phyloP scores from a whole-genome alignment of 1,284 basidiomycete genomes.

The Meira miltonrushii region DNA sequence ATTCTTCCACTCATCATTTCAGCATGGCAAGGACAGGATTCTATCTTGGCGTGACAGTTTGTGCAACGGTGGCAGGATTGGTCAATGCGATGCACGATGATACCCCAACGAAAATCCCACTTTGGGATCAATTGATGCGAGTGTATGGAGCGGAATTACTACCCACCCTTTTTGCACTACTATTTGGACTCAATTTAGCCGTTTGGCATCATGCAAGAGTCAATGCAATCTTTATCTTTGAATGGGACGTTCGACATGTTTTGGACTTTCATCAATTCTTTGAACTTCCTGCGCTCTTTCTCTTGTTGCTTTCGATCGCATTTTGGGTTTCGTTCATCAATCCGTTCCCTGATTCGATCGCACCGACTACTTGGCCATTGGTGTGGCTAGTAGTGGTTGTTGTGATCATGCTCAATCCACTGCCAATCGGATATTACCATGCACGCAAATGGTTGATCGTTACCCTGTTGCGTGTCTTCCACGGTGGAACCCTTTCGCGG shows the following conservation, averaged over 20 bases:
- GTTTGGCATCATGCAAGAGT: slow-evolving; percentile 73
- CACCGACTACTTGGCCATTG: slow-evolving; percentile 65
- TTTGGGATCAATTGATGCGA: slow-evolving; percentile 70
- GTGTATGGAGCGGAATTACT: slow-evolving; percentile 67
- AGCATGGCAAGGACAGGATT: slow-evolving; percentile 62
- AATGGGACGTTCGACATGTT: slow-evolving; percentile 63
- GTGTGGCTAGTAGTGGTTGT: slow-evolving; percentile 70
- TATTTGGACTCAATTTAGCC: slow-evolving; percentile 72
- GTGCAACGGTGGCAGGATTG: slow-evolving; percentile 68
- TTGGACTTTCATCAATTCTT: slow-evolving; percentile 78
- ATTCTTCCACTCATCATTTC: slow-evolving; percentile 61
- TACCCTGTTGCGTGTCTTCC: slow-evolving; percentile 59
- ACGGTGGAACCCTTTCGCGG: slow-evolving; percentile 62
- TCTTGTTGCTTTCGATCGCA: slow-evolving; percentile 70
- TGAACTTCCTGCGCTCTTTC: slow-evolving; percentile 72
- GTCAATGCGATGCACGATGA: slow-evolving; percentile 63
- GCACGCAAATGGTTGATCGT: slow-evolving; percentile 75
- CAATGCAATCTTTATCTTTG: slow-evolving; percentile 85
- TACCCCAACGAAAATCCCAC: slow-evolving; percentile 62
- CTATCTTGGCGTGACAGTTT: slow-evolving; percentile 70
- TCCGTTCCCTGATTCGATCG: slow-evolving; percentile 39
- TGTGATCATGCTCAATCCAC: slow-evolving; percentile 68
- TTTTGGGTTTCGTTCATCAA: slow-evolving; percentile 77
- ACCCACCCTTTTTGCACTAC: slow-evolving; percentile 69
- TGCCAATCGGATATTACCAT: slow-evolving; percentile 64